Conservation (phyloP, 768 basidiomycete species). For the Macrocybe gigantea region DNA sequence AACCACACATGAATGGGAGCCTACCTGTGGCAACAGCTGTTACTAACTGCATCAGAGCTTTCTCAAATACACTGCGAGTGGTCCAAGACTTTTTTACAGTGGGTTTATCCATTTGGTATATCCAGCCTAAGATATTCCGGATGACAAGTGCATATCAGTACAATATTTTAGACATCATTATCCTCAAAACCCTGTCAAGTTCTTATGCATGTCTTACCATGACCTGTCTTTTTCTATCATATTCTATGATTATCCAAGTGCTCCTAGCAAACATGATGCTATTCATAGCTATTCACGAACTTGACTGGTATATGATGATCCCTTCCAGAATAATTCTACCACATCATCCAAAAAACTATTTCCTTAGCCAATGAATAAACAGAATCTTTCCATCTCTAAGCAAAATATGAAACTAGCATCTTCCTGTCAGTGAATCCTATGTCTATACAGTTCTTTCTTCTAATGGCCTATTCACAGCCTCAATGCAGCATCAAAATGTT, state of each 20-base stretch:
- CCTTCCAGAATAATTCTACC: too few relatives aligned
- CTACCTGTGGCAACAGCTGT: background rate
- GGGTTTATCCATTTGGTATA: background rate
- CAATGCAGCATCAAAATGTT: background rate
- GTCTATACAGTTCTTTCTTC: too few relatives aligned
- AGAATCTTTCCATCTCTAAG: too few relatives aligned
- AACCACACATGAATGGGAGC: background rate
- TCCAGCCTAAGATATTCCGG: too few relatives aligned
- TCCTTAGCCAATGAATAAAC: too few relatives aligned
- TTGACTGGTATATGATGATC: background rate
- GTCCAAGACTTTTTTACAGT: background rate
- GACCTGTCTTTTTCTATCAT: background rate
- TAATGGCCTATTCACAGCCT: too few relatives aligned
- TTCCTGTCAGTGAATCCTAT: background rate
- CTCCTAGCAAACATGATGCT: background rate
- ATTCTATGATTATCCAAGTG: background rate
- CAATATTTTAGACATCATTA: too few relatives aligned
- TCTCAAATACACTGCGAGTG: background rate
- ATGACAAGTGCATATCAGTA: too few relatives aligned
- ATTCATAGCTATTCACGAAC: background rate
- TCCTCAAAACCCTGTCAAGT: too few relatives aligned
- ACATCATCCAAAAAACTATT: too few relatives aligned
- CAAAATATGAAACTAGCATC: too few relatives aligned
- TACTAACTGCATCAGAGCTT: background rate
- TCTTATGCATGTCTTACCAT: too few relatives aligned